These are phyloP conservation scores for Candida incommunis DNA, from an alignment of 805 yeast species.

Conservation along the genomic window DNA sequence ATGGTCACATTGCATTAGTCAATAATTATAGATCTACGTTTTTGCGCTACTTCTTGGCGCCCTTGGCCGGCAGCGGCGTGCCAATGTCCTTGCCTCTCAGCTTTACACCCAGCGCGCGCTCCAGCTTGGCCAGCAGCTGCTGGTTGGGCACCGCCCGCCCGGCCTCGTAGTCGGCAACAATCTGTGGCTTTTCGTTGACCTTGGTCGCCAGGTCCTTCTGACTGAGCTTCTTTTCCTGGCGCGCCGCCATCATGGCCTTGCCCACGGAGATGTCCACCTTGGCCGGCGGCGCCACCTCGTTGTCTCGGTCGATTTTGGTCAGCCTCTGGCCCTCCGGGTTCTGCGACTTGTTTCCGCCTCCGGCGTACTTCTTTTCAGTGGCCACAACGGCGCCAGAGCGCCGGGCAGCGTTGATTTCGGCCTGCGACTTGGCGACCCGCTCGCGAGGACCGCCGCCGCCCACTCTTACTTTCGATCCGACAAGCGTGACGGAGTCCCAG, in stretches of 20 bases:
- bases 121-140: slow-evolving; percentile 82
- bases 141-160: slow-evolving; percentile 96
- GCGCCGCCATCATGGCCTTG: slow-evolving; percentile 67
- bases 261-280: slow-evolving; percentile 79
- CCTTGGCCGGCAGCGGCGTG: slow-evolving; percentile 43
- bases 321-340: slow-evolving; percentile 88
- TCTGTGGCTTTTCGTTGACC: slow-evolving; percentile 89
- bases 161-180: slow-evolving; percentile 91
- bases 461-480: slow-evolving; percentile 78
- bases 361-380: slow-evolving; percentile 84
- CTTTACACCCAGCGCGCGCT: slow-evolving; percentile 87
- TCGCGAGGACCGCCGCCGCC: slow-evolving; percentile 85
- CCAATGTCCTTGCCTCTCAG: slow-evolving; percentile 95
- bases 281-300: slow-evolving; percentile 85
- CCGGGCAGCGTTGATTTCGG: slow-evolving; percentile 84
- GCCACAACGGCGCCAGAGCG: slow-evolving; percentile 80
- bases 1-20: too few relatives aligned
- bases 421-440: slow-evolving; percentile 62
- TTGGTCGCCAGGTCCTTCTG: slow-evolving; percentile 96
- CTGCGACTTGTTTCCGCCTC: slow-evolving; percentile 39
- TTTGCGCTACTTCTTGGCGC: slow-evolving; percentile 31
- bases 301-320: slow-evolving; percentile 84
- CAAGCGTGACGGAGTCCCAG: slow-evolving; percentile 85
- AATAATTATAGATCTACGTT: too few relatives aligned
- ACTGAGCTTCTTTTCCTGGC: slow-evolving; percentile 77